Base-by-base conservation (phyloP, 169 alveolate genomes). In the Cryptosporidium sp. region DNA sequence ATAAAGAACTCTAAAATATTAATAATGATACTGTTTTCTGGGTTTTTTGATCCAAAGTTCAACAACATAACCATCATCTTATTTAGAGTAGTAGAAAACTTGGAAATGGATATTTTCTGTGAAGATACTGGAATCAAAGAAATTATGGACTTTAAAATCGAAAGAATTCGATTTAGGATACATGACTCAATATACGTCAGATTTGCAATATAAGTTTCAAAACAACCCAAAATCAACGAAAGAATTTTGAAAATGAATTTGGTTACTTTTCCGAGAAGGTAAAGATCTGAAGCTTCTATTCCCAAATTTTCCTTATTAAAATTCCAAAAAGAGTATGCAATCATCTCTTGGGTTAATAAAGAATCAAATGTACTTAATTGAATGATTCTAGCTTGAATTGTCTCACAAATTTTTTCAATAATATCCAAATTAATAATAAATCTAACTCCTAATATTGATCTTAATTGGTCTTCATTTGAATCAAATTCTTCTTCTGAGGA, bases 1-100 rank as follows among this genome's bases (percentile, higher is more conserved):
- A 73, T 26, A 21, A 73, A 33, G 67, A 56, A 56, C 67, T 21
- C 67, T 10, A 56, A 1, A 56, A 56, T 56, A 56, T 26, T 21
- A 7, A 56, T 6, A 14, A 26, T 56, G 72, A n/a, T 31, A 65
- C 12, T 10, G 6, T 37, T 21, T 1, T 35, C 18, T n/a, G 51
- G 52, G 33, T 0, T 9, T n/a, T 35, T 65, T 14, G 48, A 65
- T 14, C 72, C 31, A 33, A 33, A 37, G 10, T 31, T 29, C 2
- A 18, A 8, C 6, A 65, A 4, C 16, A 65, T 3, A 31, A 10
- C 31, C 53, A 65, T 37, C 21, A 65, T 18, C 33, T 35, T 65
- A 14, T 65, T n/a, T 35, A 65, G 26, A 29, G 72, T 65, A 0
- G 9, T 21, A 3, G 72, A 65, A 31, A 33, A 65, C 8, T 65